Evolutionary conservation across 1,139 yeast species (phyloP), one percentile per base, ranked within the genome.

Genomic region (Debaryomycetaceae sp.): DNA sequence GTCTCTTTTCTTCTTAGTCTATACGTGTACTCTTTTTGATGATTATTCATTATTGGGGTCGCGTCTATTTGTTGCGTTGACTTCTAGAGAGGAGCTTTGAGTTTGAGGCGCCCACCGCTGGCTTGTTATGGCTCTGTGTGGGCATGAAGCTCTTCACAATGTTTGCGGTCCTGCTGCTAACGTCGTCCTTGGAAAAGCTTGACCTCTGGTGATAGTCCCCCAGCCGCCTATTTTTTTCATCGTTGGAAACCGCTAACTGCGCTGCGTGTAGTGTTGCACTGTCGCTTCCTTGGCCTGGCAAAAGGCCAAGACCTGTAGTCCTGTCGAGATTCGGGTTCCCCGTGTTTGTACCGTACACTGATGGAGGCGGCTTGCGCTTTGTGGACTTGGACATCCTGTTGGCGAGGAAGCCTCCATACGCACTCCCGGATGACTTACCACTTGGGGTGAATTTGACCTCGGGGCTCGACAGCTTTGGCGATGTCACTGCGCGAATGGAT

Each of bases 71-170:
- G 37, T 58, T 61, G 41, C 71, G 51, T 23, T 53, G 56, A 39
- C 70, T 65, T 41, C 73, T 45, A 13, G 72, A 71, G 30, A 67
- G 49, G 26, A 67, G 52, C 41, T 66, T 67, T 8, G 72, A 65
- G 43, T 65, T 66, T 56, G 59, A 49, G 11, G 63, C 46, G 2
- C 71, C 65, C 11, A 67, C 51, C 10, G 48, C 51, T 11, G 44
- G 44, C 28, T 37, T 2, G 31, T 20, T 16, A 41, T 12, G 27
- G 25, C 18, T 29, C 32, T 19, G 24, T 26, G n/a, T 31, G 32
- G 26, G 7, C 21, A 19, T 19, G 21, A 19, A 9, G 9, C 14
- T 22, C 9, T 22, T 25, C 20, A 24, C 30, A 20, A 30, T 27
- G 9, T 22, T 19, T 13, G 26, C 15, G 7, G 18, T 17, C 17